Evolutionary conservation across 2,329 filamentous ascomycete genomes (phyloP).

Genomic region (Chaetomium globosum): DNA sequence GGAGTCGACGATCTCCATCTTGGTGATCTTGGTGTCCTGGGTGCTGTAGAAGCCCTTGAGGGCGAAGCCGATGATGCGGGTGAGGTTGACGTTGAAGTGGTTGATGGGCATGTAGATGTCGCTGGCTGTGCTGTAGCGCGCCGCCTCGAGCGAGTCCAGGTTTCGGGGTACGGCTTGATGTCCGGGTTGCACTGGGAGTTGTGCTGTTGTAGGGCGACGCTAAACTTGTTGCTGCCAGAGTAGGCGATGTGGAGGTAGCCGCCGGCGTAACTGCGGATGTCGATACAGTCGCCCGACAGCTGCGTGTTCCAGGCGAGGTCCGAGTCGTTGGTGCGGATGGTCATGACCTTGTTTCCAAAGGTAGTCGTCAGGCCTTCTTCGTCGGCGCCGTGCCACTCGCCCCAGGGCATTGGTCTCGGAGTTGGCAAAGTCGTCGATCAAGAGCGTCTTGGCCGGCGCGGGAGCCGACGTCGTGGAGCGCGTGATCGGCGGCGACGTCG

Average conservation of each 20-base stretch:
- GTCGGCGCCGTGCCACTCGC: constrained; percentile 67
- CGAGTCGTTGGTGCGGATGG: constrained; percentile 60
- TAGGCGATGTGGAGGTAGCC: constrained; percentile 68
- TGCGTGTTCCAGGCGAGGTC: constrained; percentile 41
- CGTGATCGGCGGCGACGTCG: constrained; percentile 43
- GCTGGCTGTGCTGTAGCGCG: constrained; percentile 55
- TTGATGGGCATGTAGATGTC: constrained; percentile 68
- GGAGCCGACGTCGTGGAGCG: constrained; percentile 45
- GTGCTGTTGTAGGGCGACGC: constrained; percentile 66
- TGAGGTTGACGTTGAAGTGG: constrained; percentile 66
- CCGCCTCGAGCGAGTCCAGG: constrained; percentile 68
- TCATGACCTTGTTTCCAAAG: constrained; percentile 55
- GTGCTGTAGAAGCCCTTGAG: constrained; percentile 66
- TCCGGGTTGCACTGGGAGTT: constrained; percentile 61
- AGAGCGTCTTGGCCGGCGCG: constrained; percentile 47
- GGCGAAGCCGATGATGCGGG: constrained; percentile 59
- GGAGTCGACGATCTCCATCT: constrained; percentile 62
- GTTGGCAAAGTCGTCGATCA: constrained; percentile 64
- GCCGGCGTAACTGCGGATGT: constrained; percentile 56
- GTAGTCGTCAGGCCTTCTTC: constrained; percentile 56
- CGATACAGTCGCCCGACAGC: constrained; percentile 54
- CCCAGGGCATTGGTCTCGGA: constrained; percentile 59
- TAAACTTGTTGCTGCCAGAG: constrained; percentile 64
- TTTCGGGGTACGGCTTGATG: constrained; percentile 64
- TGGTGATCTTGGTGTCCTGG: constrained; percentile 54